phyloP scores from a whole-genome alignment of 179 eudicot species.

The Carnegiea gigantea region DNA sequence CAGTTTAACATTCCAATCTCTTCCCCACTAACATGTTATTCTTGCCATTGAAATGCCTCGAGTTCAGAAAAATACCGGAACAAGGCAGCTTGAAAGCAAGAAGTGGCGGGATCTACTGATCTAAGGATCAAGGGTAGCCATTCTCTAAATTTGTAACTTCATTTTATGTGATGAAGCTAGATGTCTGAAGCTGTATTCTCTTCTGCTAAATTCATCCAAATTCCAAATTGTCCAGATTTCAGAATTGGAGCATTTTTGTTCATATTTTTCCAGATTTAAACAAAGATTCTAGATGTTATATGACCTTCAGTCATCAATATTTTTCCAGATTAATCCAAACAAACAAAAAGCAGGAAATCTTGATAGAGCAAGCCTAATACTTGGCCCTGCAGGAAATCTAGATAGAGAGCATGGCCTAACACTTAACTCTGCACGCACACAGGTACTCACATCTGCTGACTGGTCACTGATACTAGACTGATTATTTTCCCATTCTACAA shows the following conservation, averaged over 20 bases:
- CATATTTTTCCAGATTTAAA: not conserved
- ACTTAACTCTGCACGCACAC: not conserved
- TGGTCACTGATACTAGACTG: too few relatives aligned
- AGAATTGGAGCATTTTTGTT: not conserved
- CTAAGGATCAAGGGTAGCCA: not conserved
- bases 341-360: not conserved
- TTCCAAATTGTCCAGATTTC: not conserved
- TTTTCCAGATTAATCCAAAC: not conserved
- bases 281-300: not conserved
- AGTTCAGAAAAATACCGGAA: not conserved
- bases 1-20: not conserved
- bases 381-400: not conserved
- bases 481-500: too few relatives aligned
- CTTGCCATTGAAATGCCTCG: too few relatives aligned
- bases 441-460: too few relatives aligned
- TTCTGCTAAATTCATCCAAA: not conserved
- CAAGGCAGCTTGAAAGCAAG: not conserved
- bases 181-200: not conserved
- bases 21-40: too few relatives aligned
- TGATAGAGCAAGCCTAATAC: not conserved
- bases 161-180: too few relatives aligned
- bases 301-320: too few relatives aligned
- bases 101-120: not conserved
- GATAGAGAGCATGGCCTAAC: not conserved
- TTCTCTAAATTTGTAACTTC: not conserved